These are phyloP conservation scores for Tolypocladium ophioglossoides DNA, from an alignment of 2,329 filamentous ascomycete genomes.

Conservation along the genomic window DNA sequence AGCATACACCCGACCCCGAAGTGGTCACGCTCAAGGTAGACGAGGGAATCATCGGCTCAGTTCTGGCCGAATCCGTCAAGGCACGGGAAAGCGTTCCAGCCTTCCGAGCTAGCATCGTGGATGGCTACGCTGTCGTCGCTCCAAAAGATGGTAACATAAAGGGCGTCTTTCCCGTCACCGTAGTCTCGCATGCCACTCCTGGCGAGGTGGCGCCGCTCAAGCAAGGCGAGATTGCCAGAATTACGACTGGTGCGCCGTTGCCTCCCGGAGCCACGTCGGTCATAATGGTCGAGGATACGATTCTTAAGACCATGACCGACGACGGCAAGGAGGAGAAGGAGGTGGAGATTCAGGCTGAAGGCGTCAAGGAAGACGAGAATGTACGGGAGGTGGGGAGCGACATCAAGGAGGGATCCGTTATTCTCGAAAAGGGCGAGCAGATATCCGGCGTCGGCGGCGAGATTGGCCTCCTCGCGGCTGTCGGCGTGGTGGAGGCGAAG, in stretches of 20 bases:
- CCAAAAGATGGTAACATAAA: constrained; percentile 53
- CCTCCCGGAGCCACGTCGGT: constrained; percentile 84
- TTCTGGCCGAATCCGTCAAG: constrained; percentile 73
- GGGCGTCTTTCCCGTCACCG: constrained; percentile 76
- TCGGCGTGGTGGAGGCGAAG: constrained; percentile 60
- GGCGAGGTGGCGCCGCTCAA: constrained; percentile 54
- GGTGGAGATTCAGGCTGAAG: constrained; percentile 73
- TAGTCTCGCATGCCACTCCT: constrained; percentile 76
- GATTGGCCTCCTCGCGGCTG: constrained; percentile 78
- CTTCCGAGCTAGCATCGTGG: constrained; percentile 91
- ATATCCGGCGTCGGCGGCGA: constrained; percentile 84
- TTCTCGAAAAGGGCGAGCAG: constrained; percentile 69
- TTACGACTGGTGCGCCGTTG: constrained; percentile 89
- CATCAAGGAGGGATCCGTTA: constrained; percentile 54
- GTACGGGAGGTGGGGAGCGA: constrained; percentile 88
- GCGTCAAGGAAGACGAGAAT: constrained; percentile 71
- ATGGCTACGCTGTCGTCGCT: constrained; percentile 82
- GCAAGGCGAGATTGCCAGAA: constrained; percentile 70
- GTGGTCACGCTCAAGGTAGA: constrained; percentile 50
- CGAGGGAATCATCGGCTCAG: constrained; percentile 57
- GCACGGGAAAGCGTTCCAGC: constrained; percentile 80
- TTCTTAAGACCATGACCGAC: constrained; percentile 62
- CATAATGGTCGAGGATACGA: constrained; percentile 86
- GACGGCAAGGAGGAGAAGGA: constrained; percentile 79
- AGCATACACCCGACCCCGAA: constrained; percentile 57